These are phyloP conservation scores for Trichoderma sp. DNA, from an alignment of 2,329 filamentous ascomycete genomes.

Conservation along the genomic window DNA sequence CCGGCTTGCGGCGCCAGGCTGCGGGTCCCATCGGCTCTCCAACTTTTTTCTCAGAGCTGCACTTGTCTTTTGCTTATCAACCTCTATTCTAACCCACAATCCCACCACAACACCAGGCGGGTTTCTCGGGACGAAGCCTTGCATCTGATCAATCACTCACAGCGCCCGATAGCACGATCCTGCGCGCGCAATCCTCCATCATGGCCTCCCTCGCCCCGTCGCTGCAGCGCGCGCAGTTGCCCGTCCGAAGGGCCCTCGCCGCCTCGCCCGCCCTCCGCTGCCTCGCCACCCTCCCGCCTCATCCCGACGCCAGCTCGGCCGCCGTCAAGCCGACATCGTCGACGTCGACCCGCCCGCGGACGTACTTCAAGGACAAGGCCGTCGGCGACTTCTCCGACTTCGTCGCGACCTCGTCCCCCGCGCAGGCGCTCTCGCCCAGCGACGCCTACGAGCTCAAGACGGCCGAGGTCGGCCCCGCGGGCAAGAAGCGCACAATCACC, in stretches of 20 bases:
- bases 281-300: constrained; percentile 52
- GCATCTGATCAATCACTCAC: neutral
- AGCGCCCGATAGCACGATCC: neutral
- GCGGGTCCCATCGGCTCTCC: constrained; percentile 33
- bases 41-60: constrained; percentile 31
- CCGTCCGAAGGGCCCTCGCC: constrained; percentile 47
- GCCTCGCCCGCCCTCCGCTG: constrained; percentile 41
- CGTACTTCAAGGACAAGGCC: constrained; percentile 63
- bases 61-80: neutral
- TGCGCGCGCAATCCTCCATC: neutral
- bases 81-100: neutral
- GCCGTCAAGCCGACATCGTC: constrained; percentile 27
- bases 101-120: neutral
- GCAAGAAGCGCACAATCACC: constrained; percentile 65
- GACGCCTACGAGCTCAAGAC: constrained; percentile 65
- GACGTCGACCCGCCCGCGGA: constrained; percentile 39
- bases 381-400: constrained; percentile 63
- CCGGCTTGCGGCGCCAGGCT: constrained; percentile 28
- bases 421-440: constrained; percentile 49
- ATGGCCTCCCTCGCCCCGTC: constrained; percentile 49
- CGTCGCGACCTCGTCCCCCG: constrained; percentile 47
- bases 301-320: constrained; percentile 35
- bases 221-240: constrained; percentile 47
- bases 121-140: constrained; percentile 10
- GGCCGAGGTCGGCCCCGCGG: constrained; percentile 64